Conservation (phyloP, 768 basidiomycete genomes). For the Kwoniella heveanensis region DNA sequence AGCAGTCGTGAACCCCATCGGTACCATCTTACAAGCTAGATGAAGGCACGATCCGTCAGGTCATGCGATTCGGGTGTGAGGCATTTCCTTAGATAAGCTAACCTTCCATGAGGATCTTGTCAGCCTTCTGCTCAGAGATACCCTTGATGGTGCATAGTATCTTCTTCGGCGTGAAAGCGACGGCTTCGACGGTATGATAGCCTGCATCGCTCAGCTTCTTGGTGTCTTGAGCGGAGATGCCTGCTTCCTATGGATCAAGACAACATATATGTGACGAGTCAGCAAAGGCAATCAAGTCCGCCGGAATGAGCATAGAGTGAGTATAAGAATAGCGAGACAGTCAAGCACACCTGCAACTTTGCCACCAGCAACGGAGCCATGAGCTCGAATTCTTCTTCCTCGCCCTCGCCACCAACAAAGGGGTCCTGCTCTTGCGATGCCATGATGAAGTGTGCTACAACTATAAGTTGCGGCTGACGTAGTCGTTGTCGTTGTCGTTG, state of each 20-base stretch:
- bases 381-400: conserved; percentile 62
- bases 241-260: conserved; percentile 68
- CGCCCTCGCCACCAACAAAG: conserved; percentile 56
- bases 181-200: conserved; percentile 88
- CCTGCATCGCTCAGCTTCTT: conserved; percentile 94
- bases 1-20: conserved; percentile 95
- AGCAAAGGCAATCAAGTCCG: no score
- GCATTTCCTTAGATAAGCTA: conserved; percentile 28
- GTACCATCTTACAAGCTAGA: conserved; percentile 92
- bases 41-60: neutral
- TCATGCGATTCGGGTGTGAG: neutral
- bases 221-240: conserved; percentile 85
- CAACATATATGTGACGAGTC: no score
- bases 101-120: conserved; percentile 94
- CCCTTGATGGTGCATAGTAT: conserved; percentile 86
- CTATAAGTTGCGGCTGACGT: no score
- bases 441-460: conserved; percentile 34
- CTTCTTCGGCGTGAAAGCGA: conserved; percentile 97
- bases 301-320: no score
- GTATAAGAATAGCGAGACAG: no score
- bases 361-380: conserved; percentile 80
- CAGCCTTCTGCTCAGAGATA: conserved; percentile 94
- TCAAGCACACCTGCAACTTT: conserved; percentile 64
- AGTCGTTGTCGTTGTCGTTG: no score
- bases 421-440: conserved; percentile 42